Base-by-base conservation (phyloP, 1,139 yeast genomes). In the Starmera stellimalicola region DNA sequence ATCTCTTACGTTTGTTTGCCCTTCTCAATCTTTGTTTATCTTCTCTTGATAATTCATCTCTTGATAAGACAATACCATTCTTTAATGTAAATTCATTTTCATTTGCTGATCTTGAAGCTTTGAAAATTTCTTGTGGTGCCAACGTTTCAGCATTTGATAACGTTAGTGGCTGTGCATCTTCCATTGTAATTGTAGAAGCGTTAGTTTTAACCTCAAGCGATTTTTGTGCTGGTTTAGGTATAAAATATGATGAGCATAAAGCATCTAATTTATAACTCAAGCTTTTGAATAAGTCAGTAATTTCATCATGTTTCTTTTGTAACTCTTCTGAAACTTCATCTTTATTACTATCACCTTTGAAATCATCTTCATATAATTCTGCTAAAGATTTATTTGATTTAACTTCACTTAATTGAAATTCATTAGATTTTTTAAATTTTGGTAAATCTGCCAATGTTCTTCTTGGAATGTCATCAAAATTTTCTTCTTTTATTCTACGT, bases 61-160 rank as follows among this genome's bases (percentile, higher is more conserved):
- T 81, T 14, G 95, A 71, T 60, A 82, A 75, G 2, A 88, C 79
- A 46, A 82, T 70, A 48, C 95, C 96, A 33, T 87, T 78, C 45
- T 77, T 77, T 45, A 87, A 70, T 38, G 74, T 67, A 17, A 85
- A 81, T 53, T 85, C 94, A 36, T 72, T 63, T 11, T 66, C 64
- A 36, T 65, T 63, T 14, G 61, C 58, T 22, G 64, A 58, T 25
- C 68, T 65, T 33, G 67, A 70, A 17, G 79, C 66, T 51, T 68
- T 73, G 59, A 80, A 91, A n/a, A 91, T 68, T 60, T 91, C 98
- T 60, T 91, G 98, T 27, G 98, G 98, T 2, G 98, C 98, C 48
- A 91, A 67, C 33, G 82, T 72, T n/a, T 79, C 64, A 18, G 78
- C 84, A 23, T 73, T 62, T 3, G 93, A 73, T 60, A 83, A 69